A percentile compares a stretch with the other conserved stretches of the same genome.
These are phyloP conservation scores for Earliella scabrosa DNA, from an alignment of 1,284 basidiomycete species.

Conservation along the genomic window DNA sequence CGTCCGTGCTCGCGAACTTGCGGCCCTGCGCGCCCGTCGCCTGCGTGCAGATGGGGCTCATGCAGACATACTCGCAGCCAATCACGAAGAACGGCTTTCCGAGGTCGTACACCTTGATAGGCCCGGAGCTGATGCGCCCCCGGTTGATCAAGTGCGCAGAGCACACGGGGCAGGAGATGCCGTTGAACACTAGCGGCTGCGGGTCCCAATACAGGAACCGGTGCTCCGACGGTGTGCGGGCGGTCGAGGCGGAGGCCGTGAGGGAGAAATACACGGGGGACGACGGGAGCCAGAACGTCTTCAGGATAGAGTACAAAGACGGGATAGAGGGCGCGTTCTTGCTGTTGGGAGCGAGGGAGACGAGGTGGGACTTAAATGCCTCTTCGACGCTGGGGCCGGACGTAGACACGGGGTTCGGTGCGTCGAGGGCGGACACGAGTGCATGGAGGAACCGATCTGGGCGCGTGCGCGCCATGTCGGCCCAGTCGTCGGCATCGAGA, in stretches of 20 bases:
- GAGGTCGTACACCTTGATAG: constrained; percentile 75
- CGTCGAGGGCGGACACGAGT: constrained; percentile 56
- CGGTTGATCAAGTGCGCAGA: constrained; percentile 57
- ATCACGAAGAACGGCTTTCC: constrained; percentile 79
- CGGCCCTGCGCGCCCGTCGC: constrained; percentile 52
- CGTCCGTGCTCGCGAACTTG: constrained; percentile 70
- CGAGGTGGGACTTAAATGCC: constrained; percentile 72
- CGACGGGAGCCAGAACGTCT: constrained; percentile 79
- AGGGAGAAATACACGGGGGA: constrained; percentile 75
- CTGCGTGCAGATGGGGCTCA: constrained; percentile 48
- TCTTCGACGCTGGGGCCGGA: constrained; percentile 67
- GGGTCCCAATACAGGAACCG: constrained; percentile 82
- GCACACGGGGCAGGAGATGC: constrained; percentile 70
- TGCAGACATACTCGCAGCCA: constrained; percentile 76
- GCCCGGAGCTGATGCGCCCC: constrained; percentile 70
- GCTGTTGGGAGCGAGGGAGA: constrained; percentile 54
- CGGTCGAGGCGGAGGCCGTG: constrained; percentile 68
- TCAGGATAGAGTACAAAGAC: constrained; percentile 69
- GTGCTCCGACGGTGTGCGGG: constrained; percentile 68
- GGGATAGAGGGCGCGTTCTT: constrained; percentile 57
- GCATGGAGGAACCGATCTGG: constrained; percentile 58
- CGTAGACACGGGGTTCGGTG: constrained; percentile 59
- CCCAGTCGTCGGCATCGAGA: constrained; percentile 65
- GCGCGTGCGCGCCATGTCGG: constrained; percentile 53
- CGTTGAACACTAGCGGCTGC: constrained; percentile 75